Base-by-base conservation (phyloP, 345 rosid species). In the Combretum micranthum region DNA sequence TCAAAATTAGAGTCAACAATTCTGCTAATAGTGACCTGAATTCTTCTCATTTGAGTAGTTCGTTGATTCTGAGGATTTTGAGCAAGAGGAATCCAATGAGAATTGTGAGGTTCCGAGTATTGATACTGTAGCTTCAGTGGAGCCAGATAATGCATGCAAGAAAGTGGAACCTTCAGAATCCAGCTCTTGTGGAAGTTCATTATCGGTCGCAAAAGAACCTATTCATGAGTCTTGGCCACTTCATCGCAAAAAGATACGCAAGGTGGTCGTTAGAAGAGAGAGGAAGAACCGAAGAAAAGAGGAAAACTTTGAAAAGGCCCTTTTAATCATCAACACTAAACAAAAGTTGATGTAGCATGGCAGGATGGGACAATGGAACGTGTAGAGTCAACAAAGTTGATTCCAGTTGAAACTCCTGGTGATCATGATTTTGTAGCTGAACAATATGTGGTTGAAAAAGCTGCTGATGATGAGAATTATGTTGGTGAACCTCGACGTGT, bases 371-470 rank as follows among this genome's bases (percentile, higher is more conserved):
- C 72, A 25, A 63, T 63, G 56, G 95, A 80, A 65, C 23, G 22
- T 54, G 77, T 86, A 57, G 74, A 71, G 60, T 80, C 93, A 43
- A 83, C 70, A 37, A 69, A 68, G 44, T 65, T 90, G 81, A 80
- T 87, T 75, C 96, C 99, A 54, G 80, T 94, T 64, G 97, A 90
- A 73, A 94, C 82, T 55, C 99, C 96, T 52, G 97, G 97, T 69
- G 97, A 94, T 79, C 97, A 90, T 59, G 99, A 94, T 78, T 94
- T 90, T 76, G 83, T 85, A 59, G 64, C 95, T 12, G 98, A 88
- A 69, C 86, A 92, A 63, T 86, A 88, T 75, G 98, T 88, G 64
- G 89, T 92, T 69, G 98, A 94, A 78, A 90, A 87, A 69, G 79
- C 82, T 19, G 69, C 84, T 13, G 92, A 85, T 81, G 92, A 84